Base-by-base conservation (phyloP, 331 rosid genomes). In the Malus hybrid region DNA sequence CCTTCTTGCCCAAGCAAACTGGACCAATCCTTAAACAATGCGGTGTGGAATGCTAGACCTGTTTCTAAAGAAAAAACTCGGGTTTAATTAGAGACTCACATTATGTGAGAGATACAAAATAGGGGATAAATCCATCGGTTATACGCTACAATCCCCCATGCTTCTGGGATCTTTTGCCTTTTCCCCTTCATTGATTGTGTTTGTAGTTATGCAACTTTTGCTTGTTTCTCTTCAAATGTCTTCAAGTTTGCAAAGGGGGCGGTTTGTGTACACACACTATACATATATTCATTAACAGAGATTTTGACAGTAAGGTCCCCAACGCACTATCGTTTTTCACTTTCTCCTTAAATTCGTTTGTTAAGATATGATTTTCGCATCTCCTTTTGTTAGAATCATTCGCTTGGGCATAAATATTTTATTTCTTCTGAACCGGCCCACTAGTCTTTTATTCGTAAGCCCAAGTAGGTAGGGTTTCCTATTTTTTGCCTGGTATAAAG, bases 21-120 rank as follows among this genome's bases (percentile, higher is more conserved):
- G 99, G 99, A 48, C 99, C 97, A 24, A 80, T 85, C 64, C 99
- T 94, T 22, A 83, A 88, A 85, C 99, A 91, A 81, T 94, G 99
- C 56, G 97, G 99, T 16, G 83, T 90, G 65, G 90, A 86, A 50
- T 94, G 99, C 87, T 94, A 81, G 48, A n/a, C 39, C 46, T 10
- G 46, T 39, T 39, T 39, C 13, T 39, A 10, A 0, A 39, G 12
- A 39, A 3, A 10, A 39, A 9, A 1, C 13, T 39, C 12, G 46
- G 46, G 46, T 39, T 0, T 39, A 39, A 39, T 39, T 0, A 0
- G 0, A 3, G 46, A 39, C 0, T 39, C 13, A 10, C 46, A 39
- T 39, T 9, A 39, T 10, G 13, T 10, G 46, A 39, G 46, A 39
- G 46, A 39, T 39, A 39, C 4, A 9, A 0, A 39, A 4, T 39